Evolutionary conservation across 768 basidiomycete species (phyloP), one percentile per base, ranked within the genome.

Genomic region (Hygrophoropsis aurantiaca): DNA sequence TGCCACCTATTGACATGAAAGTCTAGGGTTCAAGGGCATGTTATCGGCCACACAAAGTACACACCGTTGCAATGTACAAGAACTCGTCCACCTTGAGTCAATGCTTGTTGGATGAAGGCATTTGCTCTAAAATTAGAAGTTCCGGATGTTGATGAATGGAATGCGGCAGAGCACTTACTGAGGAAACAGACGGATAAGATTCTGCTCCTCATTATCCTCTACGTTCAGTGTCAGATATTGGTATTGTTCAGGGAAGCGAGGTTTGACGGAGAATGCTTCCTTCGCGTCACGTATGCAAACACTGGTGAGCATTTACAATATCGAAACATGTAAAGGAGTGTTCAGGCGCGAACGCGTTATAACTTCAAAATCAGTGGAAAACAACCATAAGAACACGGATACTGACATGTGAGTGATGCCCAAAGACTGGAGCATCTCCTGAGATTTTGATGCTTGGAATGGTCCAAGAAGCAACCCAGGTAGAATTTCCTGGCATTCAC

Each of bases 161-260:
- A 26, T 16, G 20, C 43, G 18, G 4, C 24, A 47, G 21, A 16
- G 6, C 21, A 71, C 81, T 46, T 53, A 93, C 93, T 65, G 62
- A n/a, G 93, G 94, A 66, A 95, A 95, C 35, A 94, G 69, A 21
- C 89, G 78, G 56, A 97, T 95, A 33, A 97, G 76, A 62, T 97
- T 97, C 70, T 97, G 94, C 60, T 95, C 93, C 64, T 94, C 92
- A 54, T 82, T 91, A 64, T 97, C 93, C 62, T 92, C 80, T 21
- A 97, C 90, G 62, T 94, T 87, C 26, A 95, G 72, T 1, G 84
- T 82, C 60, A 92, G 65, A 64, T 97, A 97, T 32, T 61, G 58
- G 68, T 94, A 91, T 18, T 79, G 71, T 0, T 86, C 86, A 3
- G 85, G 85, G 58, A 93, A 97, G 19, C 92, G 82, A 2, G 93